These are phyloP conservation scores for Cercospora sp. DNA, from an alignment of 2,329 filamentous ascomycete species.

Conservation along the genomic window DNA sequence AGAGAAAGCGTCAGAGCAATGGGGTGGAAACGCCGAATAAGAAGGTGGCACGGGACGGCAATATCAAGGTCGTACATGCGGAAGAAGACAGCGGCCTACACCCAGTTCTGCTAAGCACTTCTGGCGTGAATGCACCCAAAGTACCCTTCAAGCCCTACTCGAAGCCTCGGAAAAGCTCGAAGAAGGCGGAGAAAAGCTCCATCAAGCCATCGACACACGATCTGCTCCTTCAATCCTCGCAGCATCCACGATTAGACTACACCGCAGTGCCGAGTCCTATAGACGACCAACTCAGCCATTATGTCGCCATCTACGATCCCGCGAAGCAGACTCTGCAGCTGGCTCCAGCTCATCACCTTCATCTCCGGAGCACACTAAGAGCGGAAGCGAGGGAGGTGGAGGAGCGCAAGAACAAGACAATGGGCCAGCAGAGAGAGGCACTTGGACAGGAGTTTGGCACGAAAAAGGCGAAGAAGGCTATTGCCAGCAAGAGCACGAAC, in stretches of 20 bases:
- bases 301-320: slow-evolving; percentile 61
- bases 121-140: slow-evolving; percentile 44
- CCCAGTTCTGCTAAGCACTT: slow-evolving; percentile 40
- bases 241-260: slow-evolving; percentile 62
- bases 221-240: slow-evolving; percentile 61
- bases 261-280: slow-evolving; percentile 43
- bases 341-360: slow-evolving; percentile 56
- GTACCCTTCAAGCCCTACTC: slow-evolving; percentile 53
- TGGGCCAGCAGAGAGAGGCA: slow-evolving; percentile 63
- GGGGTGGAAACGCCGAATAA: slow-evolving; percentile 47
- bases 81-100: slow-evolving; percentile 26
- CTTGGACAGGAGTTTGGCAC: slow-evolving; percentile 80
- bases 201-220: slow-evolving; percentile 47
- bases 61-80: slow-evolving; percentile 34
- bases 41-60: slow-evolving; percentile 33
- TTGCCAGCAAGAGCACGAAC: slow-evolving; percentile 68
- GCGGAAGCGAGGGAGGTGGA: slow-evolving; percentile 46
- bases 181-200: slow-evolving; percentile 21
- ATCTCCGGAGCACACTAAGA: slow-evolving; percentile 53
- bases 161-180: slow-evolving; percentile 34
- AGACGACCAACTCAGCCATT: slow-evolving; percentile 58
- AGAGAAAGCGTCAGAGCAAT: slow-evolving; percentile 53
- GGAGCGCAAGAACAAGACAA: slow-evolving; percentile 39
- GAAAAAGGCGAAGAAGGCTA: slow-evolving; percentile 79
- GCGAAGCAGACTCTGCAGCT: slow-evolving; percentile 55